These are phyloP conservation scores for Monilinia fructigena DNA, from an alignment of 2,329 filamentous ascomycete species.

Conservation along the genomic window DNA sequence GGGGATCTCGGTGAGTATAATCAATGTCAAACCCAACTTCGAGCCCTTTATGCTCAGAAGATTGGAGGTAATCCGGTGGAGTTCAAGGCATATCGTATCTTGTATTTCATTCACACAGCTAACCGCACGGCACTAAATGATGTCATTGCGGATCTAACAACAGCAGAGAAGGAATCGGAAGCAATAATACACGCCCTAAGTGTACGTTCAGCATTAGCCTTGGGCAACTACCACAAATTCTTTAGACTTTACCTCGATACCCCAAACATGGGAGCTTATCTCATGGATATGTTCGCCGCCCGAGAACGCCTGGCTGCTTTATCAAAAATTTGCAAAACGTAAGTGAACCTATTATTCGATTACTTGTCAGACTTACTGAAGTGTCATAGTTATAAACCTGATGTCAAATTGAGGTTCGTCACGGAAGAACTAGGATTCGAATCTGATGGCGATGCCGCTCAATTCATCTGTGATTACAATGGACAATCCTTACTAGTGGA, in stretches of 20 bases:
- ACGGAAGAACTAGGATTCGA: conserved; percentile 96
- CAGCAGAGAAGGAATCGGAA: conserved; percentile 84
- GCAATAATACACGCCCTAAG: conserved; percentile 88
- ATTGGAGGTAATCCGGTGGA: conserved; percentile 88
- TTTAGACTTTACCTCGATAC: conserved; percentile 94
- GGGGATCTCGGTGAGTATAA: conserved; percentile 99
- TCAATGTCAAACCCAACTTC: conserved; percentile 98
- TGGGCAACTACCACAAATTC: conserved; percentile 97
- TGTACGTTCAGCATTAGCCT: conserved; percentile 85
- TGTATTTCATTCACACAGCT: conserved; percentile 99
- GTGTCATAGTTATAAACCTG: conserved; percentile 76
- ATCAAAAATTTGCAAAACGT: conserved; percentile 93
- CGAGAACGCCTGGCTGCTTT: conserved; percentile 89
- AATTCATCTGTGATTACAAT: conserved; percentile 82
- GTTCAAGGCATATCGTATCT: conserved; percentile 98
- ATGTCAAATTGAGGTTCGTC: conserved; percentile 84
- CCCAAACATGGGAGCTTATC: conserved; percentile 94
- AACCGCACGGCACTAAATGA: conserved; percentile 98
- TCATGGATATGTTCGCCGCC: conserved; percentile 99
- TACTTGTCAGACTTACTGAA: conserved; percentile 47
- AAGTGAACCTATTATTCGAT: conserved; percentile 46
- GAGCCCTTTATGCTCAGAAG: conserved; percentile 82
- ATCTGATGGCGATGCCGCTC: conserved; percentile 82
- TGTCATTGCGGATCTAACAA: conserved; percentile 96
- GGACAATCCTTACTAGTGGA: conserved; percentile 76